Evolutionary conservation across 1,284 basidiomycete genomes (phyloP).

Genomic region (Agroathelia rolfsii): DNA sequence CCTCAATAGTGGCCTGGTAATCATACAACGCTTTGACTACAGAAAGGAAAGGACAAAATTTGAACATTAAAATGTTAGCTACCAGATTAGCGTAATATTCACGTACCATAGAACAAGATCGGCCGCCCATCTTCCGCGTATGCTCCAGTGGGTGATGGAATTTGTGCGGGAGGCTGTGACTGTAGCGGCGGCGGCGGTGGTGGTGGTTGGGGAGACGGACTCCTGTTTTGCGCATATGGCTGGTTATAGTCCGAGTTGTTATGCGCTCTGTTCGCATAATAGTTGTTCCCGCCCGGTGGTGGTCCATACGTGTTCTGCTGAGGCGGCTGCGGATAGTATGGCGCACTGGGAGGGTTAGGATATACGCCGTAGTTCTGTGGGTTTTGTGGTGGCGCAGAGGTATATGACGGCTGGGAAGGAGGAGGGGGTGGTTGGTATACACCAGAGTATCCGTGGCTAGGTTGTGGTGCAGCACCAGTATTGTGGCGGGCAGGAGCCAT

Average conservation of each 20-base stretch:
- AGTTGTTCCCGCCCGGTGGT: constrained; percentile 11
- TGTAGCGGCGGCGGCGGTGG: constrained; percentile 13
- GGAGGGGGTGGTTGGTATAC: constrained; percentile 9
- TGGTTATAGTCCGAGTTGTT: constrained; percentile 13
- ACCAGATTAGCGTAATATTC: not conserved
- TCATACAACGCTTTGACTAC: constrained; percentile 89
- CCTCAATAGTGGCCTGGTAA: constrained; percentile 77
- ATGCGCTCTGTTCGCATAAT: constrained; percentile 12
- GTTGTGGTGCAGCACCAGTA: constrained; percentile 18
- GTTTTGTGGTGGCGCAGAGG: not conserved
- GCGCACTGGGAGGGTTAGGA: constrained; percentile 10
- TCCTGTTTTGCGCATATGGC: too few relatives aligned
- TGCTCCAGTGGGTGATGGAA: constrained; percentile 48
- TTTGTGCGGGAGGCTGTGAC: constrained; percentile 8
- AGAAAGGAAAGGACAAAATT: constrained; percentile 8
- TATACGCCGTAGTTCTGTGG: not conserved
- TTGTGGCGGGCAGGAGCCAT: constrained; percentile 7
- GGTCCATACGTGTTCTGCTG: too few relatives aligned
- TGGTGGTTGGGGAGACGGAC: too few relatives aligned
- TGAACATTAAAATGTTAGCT: too few relatives aligned
- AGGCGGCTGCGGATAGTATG: too few relatives aligned
- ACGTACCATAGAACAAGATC: constrained; percentile 75
- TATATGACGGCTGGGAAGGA: constrained; percentile 9
- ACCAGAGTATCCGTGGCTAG: constrained; percentile 21
- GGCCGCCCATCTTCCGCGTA: constrained; percentile 71